Base-by-base conservation (phyloP, 2,329 filamentous ascomycete species). In the Microdochium nivale region DNA sequence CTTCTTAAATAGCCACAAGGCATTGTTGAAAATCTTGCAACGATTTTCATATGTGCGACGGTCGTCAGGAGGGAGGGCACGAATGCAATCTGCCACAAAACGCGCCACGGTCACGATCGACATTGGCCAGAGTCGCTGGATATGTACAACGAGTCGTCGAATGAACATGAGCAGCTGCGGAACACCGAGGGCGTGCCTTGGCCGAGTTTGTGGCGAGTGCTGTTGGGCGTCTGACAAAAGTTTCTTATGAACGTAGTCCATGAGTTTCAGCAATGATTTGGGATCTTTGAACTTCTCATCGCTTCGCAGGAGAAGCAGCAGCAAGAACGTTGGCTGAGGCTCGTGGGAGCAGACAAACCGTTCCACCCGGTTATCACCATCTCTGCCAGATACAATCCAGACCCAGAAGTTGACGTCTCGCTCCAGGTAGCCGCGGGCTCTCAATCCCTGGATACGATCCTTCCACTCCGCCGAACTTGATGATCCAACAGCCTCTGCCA, bases 11-110 rank as follows among this genome's bases (percentile, higher is more conserved):
- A 62, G 56, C 23, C 53, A 54, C 5, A 79, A 59, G 2, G 70
- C 62, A 24, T 58, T 50, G 56, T 78, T 78, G 58, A 72, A 70
- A 3, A 77, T 43, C 4, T 54, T 46, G 50, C 69, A 70, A 35
- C 65, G 62, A 11, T 62, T 55, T 19, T 56, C 53, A 35, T 65
- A 67, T 52, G 65, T 57, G 9, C 43, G 51, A 44, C 53, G 55
- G 9, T 44, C 40, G 9, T 23, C 40, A 3, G 40, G 13, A 3
- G 40, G 40, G 9, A 44, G 40, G 16, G 40, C 40, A 11, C 21
- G 16, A 23, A 70, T 67, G 47, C 68, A 67, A 13, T 58, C 52
- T 3, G 53, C 60, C 16, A 61, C 56, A 25, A 69, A 53, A 5
- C 59, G 56, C 7, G 66, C 65, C n/a, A 68, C 56, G 2, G 56